Base-by-base conservation (phyloP, 1,284 basidiomycete species). In the Malassezia arunalokei region DNA sequence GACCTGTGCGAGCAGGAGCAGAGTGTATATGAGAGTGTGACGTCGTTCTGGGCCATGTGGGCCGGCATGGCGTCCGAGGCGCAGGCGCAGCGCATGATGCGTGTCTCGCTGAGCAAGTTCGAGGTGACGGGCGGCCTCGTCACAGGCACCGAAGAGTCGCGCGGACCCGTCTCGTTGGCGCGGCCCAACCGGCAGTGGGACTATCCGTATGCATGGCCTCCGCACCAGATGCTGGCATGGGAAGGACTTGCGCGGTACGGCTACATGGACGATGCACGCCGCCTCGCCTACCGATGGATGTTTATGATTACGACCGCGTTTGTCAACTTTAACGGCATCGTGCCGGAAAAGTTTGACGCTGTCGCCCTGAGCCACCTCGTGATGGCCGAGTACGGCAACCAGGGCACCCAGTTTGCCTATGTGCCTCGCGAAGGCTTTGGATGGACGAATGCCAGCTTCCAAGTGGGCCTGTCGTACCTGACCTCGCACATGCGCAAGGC, bases 131-230 rank as follows among this genome's bases (percentile, higher is more conserved):
- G 92, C 37, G 92, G 92, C n/a, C 78, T 98, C 17, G 88, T 94
- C 5, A 87, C 90, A 9, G 92, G 92, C 49, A 96, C 94, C 1
- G 92, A 96, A 68, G 87, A 91, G 74, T 95, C 90, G 43, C 81
- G 92, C 55, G 92, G 92, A 42, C 86, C 86, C 74, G 90, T 98
- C 60, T 90, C 89, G 12, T 78, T 96, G 48, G 87, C 94, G 69
- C 79, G 92, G 43, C 94, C 94, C n/a, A 95, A 95, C 76, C 86
- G 94, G 63, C 94, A 96, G 74, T 96, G 92, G 92, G 92, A 75
- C 61, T 73, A 60, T 37, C 75, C 75, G 1, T 76, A 69, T 59
- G 76, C 75, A 49, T 86, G 87, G 94, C 88, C 91, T 24, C 92
- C 92, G 43, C 68, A 70, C 51, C 66, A 68, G 44, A 60, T 64